These are phyloP conservation scores for Ganoderma lucidum DNA, from an alignment of 1,284 basidiomycete species.

Conservation along the genomic window DNA sequence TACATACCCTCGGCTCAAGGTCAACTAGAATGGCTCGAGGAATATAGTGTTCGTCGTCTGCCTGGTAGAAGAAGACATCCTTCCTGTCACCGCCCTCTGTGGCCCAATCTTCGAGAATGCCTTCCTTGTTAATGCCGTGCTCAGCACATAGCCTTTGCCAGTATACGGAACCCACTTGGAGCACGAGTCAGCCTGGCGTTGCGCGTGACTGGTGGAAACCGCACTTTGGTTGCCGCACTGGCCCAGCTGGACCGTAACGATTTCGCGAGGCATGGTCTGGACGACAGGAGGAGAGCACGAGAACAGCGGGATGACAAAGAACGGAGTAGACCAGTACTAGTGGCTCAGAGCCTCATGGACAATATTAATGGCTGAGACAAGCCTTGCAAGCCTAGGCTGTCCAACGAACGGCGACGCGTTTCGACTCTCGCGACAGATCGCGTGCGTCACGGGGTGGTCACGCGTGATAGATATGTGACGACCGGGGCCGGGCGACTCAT, in stretches of 20 bases:
- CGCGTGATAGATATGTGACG: constrained; percentile 21
- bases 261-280: constrained; percentile 80
- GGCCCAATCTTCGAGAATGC: constrained; percentile 95
- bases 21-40: constrained; percentile 97
- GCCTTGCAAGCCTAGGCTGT: too few species aligned
- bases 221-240: constrained; percentile 98
- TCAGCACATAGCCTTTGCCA: constrained; percentile 97
- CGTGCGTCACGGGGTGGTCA: constrained; percentile 24
- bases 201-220: constrained; percentile 37
- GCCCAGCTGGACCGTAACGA: constrained; percentile 89
- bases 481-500: constrained; percentile 15
- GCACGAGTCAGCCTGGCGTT: constrained; percentile 33
- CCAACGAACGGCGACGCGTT: constrained; percentile 14
- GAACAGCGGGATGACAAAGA: constrained; percentile 14
- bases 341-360: constrained; percentile 3
- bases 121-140: constrained; percentile 94
- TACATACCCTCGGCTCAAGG: constrained; percentile 91
- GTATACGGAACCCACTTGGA: constrained; percentile 86
- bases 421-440: constrained; percentile 24
- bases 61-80: constrained; percentile 99
- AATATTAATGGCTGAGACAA: not conserved
- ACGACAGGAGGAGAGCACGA: constrained; percentile 6
- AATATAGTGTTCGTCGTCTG: constrained; percentile 99
- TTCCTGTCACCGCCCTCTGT: constrained; percentile 95
- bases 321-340: constrained; percentile 7